Evolutionary conservation across 257 asterid species (phyloP).

Genomic region (Handroanthus guayacan): DNA sequence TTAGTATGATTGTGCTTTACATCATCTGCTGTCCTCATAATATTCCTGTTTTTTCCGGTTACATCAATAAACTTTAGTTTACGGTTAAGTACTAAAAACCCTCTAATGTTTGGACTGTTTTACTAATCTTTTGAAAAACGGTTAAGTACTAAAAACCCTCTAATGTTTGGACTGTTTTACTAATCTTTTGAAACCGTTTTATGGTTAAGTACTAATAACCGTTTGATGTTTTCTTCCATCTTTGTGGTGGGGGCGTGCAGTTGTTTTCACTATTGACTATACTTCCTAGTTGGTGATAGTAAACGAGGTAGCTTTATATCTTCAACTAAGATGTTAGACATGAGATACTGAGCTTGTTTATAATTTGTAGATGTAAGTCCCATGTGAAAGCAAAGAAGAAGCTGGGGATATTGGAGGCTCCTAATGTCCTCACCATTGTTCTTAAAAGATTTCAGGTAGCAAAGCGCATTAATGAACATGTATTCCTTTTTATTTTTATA

Average conservation of each 20-base stretch:
- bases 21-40: neutral
- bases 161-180: neutral
- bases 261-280: neutral
- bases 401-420: conserved; percentile 83
- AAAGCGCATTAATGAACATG: neutral
- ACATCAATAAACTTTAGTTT: neutral
- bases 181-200: neutral
- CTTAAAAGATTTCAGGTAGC: conserved; percentile 87
- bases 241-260: conserved; percentile 3
- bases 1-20: neutral
- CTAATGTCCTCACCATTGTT: conserved; percentile 83
- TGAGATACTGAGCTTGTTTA: conserved; percentile 2
- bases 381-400: conserved; percentile 85
- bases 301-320: conserved; percentile 15
- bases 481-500: neutral
- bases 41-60: neutral
- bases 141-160: neutral
- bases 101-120: no score
- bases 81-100: neutral
- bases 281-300: conserved; percentile 6
- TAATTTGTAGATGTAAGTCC: conserved; percentile 68
- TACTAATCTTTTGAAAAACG: neutral
- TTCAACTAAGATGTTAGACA: conserved; percentile 13
- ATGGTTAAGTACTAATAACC: neutral
- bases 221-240: neutral